Percentiles rank a stretch among this genome's conserved stretches.
Conservation (phyloP, 805 yeast species). For the Scheffersomyces amazonensis region DNA sequence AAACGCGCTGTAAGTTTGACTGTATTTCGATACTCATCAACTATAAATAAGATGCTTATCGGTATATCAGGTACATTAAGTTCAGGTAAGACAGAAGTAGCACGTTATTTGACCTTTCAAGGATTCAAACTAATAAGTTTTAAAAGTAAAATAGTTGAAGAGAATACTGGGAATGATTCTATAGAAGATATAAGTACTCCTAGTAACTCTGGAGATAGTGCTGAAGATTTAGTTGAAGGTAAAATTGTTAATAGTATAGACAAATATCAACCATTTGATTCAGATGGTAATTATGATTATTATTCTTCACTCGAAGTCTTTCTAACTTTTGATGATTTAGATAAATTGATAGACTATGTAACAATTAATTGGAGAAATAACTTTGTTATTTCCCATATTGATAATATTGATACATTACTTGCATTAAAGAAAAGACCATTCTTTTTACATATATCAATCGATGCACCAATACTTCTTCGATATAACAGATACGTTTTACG, state of each 20-base stretch:
- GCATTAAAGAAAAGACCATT: slow-evolving; percentile 69
- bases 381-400: slow-evolving; percentile 56
- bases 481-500: slow-evolving; percentile 27
- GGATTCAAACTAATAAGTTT: slow-evolving; percentile 44
- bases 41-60: too few relatives aligned
- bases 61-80: slow-evolving; percentile 71
- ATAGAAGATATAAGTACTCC: background rate
- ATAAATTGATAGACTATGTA: slow-evolving; percentile 53
- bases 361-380: slow-evolving; percentile 65
- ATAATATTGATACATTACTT: slow-evolving; percentile 39
- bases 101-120: slow-evolving; percentile 51
- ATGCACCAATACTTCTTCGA: slow-evolving; percentile 63
- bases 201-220: slow-evolving; percentile 3
- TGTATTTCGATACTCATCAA: too few relatives aligned
- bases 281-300: background rate
- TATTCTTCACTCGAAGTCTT: slow-evolving; percentile 11
- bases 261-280: background rate
- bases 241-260: background rate
- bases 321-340: slow-evolving; percentile 33
- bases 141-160: background rate
- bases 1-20: too few relatives aligned
- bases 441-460: slow-evolving; percentile 74
- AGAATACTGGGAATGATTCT: background rate
- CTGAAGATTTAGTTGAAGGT: slow-evolving; percentile 2
- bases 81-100: slow-evolving; percentile 66